phyloP scores from a whole-genome alignment of 768 basidiomycete species.

The Fomitopsis serialis region DNA sequence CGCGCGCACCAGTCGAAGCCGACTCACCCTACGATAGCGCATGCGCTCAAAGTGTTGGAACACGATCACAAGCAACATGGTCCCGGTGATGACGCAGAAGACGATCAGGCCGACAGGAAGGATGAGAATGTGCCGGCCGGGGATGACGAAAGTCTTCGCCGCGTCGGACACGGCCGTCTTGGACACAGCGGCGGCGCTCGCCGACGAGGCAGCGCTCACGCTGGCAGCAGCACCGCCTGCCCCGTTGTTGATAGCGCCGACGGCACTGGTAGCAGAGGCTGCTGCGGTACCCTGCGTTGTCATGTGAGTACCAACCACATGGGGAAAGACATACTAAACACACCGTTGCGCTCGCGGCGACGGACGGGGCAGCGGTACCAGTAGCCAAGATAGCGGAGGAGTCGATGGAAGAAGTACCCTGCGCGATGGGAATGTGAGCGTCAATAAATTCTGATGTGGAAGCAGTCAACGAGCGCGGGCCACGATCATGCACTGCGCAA shows the following conservation, averaged over 20 bases:
- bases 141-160: slow-evolving; percentile 48
- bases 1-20: not conserved
- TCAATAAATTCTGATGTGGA: not conserved
- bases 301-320: not conserved
- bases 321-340: not conserved
- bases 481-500: no score
- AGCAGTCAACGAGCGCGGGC: no score
- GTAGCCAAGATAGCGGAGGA: slow-evolving; percentile 17
- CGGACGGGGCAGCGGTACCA: slow-evolving; percentile 10
- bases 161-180: slow-evolving; percentile 24
- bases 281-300: slow-evolving; percentile 3
- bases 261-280: slow-evolving; percentile 9
- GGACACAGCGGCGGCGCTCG: slow-evolving; percentile 22
- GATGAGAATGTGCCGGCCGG: slow-evolving; percentile 69
- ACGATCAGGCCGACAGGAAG: slow-evolving; percentile 81
- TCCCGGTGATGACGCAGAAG: slow-evolving; percentile 80
- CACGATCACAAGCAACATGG: slow-evolving; percentile 75
- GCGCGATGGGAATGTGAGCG: not conserved
- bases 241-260: slow-evolving; percentile 21
- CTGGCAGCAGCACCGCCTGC: slow-evolving; percentile 25
- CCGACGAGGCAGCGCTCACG: slow-evolving; percentile 14
- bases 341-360: not conserved
- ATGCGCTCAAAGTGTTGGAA: slow-evolving; percentile 86
- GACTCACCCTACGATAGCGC: slow-evolving; percentile 74
- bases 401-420: slow-evolving; percentile 5